Base-by-base conservation (phyloP, 2,329 filamentous ascomycete species). In the Diaporthe batatas region DNA sequence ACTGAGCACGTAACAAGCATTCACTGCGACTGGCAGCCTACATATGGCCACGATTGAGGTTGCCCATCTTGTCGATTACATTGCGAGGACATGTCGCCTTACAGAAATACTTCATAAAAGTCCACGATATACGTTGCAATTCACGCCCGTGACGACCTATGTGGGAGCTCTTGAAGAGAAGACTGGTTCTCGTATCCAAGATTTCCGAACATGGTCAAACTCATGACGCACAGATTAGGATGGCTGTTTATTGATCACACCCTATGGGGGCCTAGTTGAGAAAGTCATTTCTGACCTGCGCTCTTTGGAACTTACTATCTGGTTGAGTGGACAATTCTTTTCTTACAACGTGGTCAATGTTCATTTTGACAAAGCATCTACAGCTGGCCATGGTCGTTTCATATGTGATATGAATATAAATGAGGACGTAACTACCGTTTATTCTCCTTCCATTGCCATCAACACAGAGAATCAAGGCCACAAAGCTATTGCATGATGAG, bases 171-270 rank as follows among this genome's bases (percentile, higher is more conserved):
- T 36, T 7, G 2, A 3, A 10, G 4, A 10, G 12, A 39, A 39
- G 36, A 39, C 36, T 14, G 36, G 11, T 39, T 12, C 36, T 39
- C 36, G 11, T 39, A 12, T 39, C 36, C 3, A 39, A 39, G 11
- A 12, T 39, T 39, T 12, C 12, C 36, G 12, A 39, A 39, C 36
- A 39, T 39, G 36, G 12, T 11, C 36, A 10, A 39, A 12, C 10
- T 11, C 34, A 11, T 12, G 36, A 39, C 11, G 36, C 36, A 39
- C 36, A 10, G 36, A 4, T 12, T 39, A 39, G 36, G 8, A 12
- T n/a, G 0, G 1, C 18, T 2, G 1, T 57, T 1, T 8, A 7
- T n/a, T 57, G 54, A n/a, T 10, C 34, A 7, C 16, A 4, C 10
- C 3, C n/a, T 11, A 3, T 34, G 18, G 7, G 10, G 2, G 12